Base-by-base conservation (phyloP, 306 rosid genomes). In the Vigna nakashimae region DNA sequence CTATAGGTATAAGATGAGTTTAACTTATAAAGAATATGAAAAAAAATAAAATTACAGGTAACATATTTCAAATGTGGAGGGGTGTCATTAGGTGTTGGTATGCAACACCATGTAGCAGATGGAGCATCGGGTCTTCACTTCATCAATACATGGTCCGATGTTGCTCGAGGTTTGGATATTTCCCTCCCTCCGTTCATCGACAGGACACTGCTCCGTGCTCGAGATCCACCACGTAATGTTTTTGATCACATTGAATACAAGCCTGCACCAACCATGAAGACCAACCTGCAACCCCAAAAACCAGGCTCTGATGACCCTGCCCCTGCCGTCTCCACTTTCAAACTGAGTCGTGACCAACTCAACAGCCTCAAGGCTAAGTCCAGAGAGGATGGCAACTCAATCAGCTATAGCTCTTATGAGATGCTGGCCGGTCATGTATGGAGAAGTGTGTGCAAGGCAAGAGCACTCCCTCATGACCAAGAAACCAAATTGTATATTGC, bases 1-100 rank as follows among this genome's bases (percentile, higher is more conserved):
- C 28, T 26, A 26, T 24, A 24, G 28, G 28, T 24, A 24, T 26
- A 26, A 26, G 28, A 2, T 26, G 28, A 26, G 28, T 26, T 26
- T 26, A 26, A 26, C 2, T 26, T 26, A 26, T 26, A 26, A 26
- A 26, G 45, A 40, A 40, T 8, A 34, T 34, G 38, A 34, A 1
- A 34, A 34, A 32, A 1, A 34, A 20, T 20, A 20, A 4, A 43
- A 11, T 51, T 64, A 69, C 79, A 94, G 98, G 92, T 95, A 71
- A 95, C 98, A 0, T 51, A 88, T 79, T 94, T 94, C 70, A 89
- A 91, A 84, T 94, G 98, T 64, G 96, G 98, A 8, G 98, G 97
- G 15, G 97, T 89, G 2, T 94, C 97, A 0, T 82, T 94, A 48
- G 98, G 98, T 0, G 97, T 94, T 14, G 98, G 95, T 1, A 89